These are phyloP conservation scores for Penicillium lividum DNA, from an alignment of 495 filamentous ascomycete genomes.

Conservation along the genomic window DNA sequence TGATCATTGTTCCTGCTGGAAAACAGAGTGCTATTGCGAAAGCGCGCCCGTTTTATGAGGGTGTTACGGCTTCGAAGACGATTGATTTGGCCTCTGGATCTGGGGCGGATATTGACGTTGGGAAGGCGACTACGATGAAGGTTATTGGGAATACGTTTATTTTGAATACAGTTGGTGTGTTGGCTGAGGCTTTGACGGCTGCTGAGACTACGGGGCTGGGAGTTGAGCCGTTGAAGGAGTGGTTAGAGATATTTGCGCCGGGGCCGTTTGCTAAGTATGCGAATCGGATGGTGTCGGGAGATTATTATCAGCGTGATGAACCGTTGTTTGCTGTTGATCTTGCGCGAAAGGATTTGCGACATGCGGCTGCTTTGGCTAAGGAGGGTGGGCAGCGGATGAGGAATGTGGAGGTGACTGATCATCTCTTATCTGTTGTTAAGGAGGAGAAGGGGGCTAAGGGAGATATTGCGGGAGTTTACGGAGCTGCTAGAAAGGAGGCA, in stretches of 20 bases:
- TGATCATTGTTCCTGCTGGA: slow-evolving; percentile 79
- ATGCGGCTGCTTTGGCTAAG: slow-evolving; percentile 68
- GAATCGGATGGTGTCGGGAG: slow-evolving; percentile 69
- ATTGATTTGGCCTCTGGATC: slow-evolving; percentile 52
- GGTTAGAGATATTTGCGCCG: slow-evolving; percentile 61
- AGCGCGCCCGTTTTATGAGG: slow-evolving; percentile 72
- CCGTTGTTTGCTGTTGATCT: slow-evolving; percentile 87
- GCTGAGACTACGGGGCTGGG: slow-evolving; percentile 84
- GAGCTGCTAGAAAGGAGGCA: slow-evolving; percentile 65
- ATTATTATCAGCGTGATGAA: slow-evolving; percentile 70
- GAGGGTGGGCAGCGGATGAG: slow-evolving; percentile 61
- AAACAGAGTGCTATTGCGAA: slow-evolving; percentile 58
- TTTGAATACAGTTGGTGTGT: slow-evolving; percentile 74
- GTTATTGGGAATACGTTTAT: slow-evolving; percentile 87
- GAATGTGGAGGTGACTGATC: slow-evolving; percentile 65
- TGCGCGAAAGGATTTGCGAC: slow-evolving; percentile 80
- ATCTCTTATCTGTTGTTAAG: slow-evolving; percentile 68
- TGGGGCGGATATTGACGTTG: slow-evolving; percentile 33
- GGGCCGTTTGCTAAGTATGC: slow-evolving; percentile 66
- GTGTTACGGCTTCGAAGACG: slow-evolving; percentile 70
- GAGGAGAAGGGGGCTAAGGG: slow-evolving; percentile 71
- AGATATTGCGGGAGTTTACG: slow-evolving; percentile 85
- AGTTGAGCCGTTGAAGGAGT: slow-evolving; percentile 63
- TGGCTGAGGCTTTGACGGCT: slow-evolving; percentile 73
- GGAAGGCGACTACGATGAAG: slow-evolving; percentile 58